phyloP scores from a whole-genome alignment of 2,329 filamentous ascomycete species.

The Corniculantispora saksenae region DNA sequence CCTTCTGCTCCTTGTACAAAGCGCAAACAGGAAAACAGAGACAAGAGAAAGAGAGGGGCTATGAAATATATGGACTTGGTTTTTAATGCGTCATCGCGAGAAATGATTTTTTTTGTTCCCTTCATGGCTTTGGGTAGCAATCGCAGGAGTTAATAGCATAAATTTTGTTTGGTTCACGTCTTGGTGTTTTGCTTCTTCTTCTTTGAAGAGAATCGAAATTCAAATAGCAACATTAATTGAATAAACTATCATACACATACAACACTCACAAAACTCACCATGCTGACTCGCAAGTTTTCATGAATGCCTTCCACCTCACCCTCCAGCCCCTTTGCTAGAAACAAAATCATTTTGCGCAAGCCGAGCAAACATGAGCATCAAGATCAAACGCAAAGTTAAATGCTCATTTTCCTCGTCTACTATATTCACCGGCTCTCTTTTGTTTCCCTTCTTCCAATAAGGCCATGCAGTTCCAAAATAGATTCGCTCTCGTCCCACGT shows the following conservation, averaged over 20 bases:
- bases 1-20: too few relatives aligned
- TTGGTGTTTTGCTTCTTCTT: background rate
- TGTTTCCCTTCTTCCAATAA: background rate
- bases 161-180: too few relatives aligned
- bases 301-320: constrained; percentile 8
- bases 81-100: background rate
- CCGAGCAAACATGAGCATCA: background rate
- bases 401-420: constrained; percentile 9
- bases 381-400: constrained; percentile 2
- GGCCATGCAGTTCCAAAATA: constrained; percentile 4
- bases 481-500: constrained; percentile 13
- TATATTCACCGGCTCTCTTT: background rate
- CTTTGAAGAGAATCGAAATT: constrained; percentile 11
- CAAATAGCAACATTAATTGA: constrained; percentile 20
- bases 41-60: background rate
- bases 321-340: background rate
- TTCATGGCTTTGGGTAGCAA: background rate
- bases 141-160: background rate
- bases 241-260: constrained; percentile 22
- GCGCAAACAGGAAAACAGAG: too few relatives aligned
- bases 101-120: background rate
- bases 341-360: background rate
- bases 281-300: constrained; percentile 8
- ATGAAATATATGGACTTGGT: too few relatives aligned
- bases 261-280: background rate